These are phyloP conservation scores for Aspergillus pseudonomiae DNA, from an alignment of 2,329 filamentous ascomycete genomes.

Conservation along the genomic window DNA sequence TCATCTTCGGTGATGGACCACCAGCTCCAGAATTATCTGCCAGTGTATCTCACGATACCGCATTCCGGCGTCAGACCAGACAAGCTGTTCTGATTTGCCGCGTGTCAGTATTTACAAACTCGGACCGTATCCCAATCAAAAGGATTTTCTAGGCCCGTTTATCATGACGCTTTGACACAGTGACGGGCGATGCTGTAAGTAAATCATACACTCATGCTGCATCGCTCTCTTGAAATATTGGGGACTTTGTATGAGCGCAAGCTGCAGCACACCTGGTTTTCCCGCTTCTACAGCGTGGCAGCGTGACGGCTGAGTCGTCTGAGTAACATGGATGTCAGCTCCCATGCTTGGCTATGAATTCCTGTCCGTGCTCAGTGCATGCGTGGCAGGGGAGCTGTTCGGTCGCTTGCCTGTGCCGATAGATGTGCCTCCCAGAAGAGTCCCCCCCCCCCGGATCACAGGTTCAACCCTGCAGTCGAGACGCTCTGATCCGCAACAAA, in stretches of 20 bases:
- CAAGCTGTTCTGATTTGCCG: not conserved
- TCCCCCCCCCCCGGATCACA: not conserved
- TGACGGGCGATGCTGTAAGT: not conserved
- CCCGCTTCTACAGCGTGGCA: not conserved
- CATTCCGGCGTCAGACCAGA: not conserved
- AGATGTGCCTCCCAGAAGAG: not conserved
- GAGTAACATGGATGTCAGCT: slow-evolving; percentile 1
- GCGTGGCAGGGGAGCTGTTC: not conserved
- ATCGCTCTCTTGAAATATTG: not conserved
- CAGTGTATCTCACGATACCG: not conserved
- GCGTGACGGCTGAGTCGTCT: not conserved
- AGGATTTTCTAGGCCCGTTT: not conserved
- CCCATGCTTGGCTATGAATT: not conserved
- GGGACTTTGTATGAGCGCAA: not conserved
- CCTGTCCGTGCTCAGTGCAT: not conserved
- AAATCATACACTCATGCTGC: not conserved
- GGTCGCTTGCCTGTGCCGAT: not conserved
- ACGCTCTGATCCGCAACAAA: not conserved
- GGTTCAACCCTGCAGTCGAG: not conserved
- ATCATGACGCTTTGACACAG: not conserved
- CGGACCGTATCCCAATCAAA: not conserved
- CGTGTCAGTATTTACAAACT: not conserved
- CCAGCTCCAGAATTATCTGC: not conserved
- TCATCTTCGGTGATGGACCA: not conserved
- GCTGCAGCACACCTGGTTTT: not conserved